Percentiles rank a stretch among this genome's conserved stretches.
Conservation (phyloP, 352 stramenopile genomes). For the Phytophthora brassicae region DNA sequence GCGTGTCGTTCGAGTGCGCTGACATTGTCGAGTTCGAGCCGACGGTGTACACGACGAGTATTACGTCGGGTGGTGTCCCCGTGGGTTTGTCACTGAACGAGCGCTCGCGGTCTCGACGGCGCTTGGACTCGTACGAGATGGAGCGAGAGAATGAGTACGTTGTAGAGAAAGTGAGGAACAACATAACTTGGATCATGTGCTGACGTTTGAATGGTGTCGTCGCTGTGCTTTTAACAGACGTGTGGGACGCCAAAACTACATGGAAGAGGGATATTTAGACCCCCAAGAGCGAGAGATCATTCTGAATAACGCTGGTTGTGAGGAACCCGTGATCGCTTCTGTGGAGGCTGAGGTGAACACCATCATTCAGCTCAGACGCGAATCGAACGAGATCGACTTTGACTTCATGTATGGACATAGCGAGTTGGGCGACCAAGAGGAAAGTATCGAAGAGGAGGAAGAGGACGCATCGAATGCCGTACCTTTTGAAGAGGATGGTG, state of each 20-base stretch:
- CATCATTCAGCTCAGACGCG: slow-evolving; percentile 77
- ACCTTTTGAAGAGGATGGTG: slow-evolving; percentile 19
- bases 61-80: slow-evolving; percentile 78
- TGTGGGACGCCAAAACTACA: slow-evolving; percentile 79
- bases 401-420: slow-evolving; percentile 71
- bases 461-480: slow-evolving; percentile 30
- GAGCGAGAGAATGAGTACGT: slow-evolving; percentile 72
- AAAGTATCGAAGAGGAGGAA: slow-evolving; percentile 31
- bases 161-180: neutral
- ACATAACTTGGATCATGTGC: neutral
- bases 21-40: slow-evolving; percentile 89
- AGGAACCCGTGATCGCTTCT: slow-evolving; percentile 64
- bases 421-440: slow-evolving; percentile 40
- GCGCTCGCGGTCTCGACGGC: slow-evolving; percentile 66
- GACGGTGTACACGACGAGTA: slow-evolving; percentile 77
- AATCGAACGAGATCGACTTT: slow-evolving; percentile 85
- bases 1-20: slow-evolving; percentile 74
- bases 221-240: slow-evolving; percentile 22
- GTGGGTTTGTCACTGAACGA: slow-evolving; percentile 79
- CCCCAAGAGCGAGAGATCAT: slow-evolving; percentile 74
- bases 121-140: slow-evolving; percentile 79
- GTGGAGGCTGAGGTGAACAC: slow-evolving; percentile 83
- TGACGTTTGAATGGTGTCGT: slow-evolving; percentile 3
- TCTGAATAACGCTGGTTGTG: slow-evolving; percentile 76
- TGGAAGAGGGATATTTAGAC: slow-evolving; percentile 86